Base-by-base conservation (phyloP, 345 rosid genomes). In the Brassica cretica region DNA sequence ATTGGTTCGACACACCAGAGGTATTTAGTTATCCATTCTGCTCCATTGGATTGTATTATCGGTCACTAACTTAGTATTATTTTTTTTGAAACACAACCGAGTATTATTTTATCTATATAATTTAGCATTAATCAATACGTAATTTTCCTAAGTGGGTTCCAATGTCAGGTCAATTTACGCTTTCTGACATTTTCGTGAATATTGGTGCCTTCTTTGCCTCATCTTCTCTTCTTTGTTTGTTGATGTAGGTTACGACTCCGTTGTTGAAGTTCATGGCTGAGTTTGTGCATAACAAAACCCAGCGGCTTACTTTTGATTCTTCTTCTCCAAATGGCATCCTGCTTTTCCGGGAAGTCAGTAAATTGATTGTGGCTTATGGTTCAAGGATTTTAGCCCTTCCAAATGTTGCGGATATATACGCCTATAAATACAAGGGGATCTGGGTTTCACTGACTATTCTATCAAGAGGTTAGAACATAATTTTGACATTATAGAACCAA, bases 301-400 rank as follows among this genome's bases (percentile, higher is more conserved):
- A 93, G 78, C 94, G 98, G 25, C 82, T 93, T 78, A 89, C 96
- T 66, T 96, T 96, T 84, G 99, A 93, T 81, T 90, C 98, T 5
- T 93, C 98, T 72, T 96, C 99, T 76, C 97, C 98, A 61, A 93
- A 96, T 81, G 99, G 99, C 83, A 93, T 96, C 85, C 97, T 96
- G 70, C 99, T 96, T 70, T 96, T 96, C 85, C 95, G 99, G 29
- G 99, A 96, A 89, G 97, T 91, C 85, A 96, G 99, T 88, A 96
- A 96, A 86, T 70, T 96, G 72, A 88, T 91, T 79, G 96, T 96
- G 74, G 92, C 92, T 76, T 96, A 96, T 77, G 99, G 99, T 72
- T 85, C 96, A 80, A 89, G 99, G 84, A 93, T 96, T 71, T 84
- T 93, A 82, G 80, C 98, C 78, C 92, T 93, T 75, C 99, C 99